Evolutionary conservation across 441 rosid genomes (phyloP).

Genomic region (Gossypium trilobum): DNA sequence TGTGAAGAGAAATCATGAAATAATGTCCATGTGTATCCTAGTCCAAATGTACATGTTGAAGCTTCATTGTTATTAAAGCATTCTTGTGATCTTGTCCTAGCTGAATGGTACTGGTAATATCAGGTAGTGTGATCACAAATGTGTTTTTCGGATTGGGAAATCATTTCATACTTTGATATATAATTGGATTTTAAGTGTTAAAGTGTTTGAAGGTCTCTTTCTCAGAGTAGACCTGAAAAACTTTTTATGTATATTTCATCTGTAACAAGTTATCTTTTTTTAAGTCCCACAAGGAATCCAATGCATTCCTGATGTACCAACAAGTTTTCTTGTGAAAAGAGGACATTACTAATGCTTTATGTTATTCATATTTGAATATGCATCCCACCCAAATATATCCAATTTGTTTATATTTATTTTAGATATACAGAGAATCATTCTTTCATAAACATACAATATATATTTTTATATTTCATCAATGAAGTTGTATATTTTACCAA

Average conservation of each 20-base stretch:
- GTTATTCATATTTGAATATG: neutral
- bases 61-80: neutral
- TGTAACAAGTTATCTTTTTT: neutral
- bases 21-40: neutral
- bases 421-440: too few species aligned
- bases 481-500: too few species aligned
- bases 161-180: neutral
- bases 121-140: too few species aligned
- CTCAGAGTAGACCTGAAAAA: neutral
- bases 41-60: neutral
- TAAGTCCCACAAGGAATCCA: neutral
- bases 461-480: too few species aligned
- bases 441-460: too few species aligned
- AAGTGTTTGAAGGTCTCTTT: neutral
- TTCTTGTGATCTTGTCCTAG: neutral
- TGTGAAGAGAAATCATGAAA: neutral
- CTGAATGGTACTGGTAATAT: neutral
- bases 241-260: neutral
- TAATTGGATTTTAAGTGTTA: neutral
- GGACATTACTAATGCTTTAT: neutral
- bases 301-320: neutral
- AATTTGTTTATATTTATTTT: neutral
- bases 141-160: neutral
- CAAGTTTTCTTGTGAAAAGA: neutral
- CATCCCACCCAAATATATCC: neutral